phyloP scores from a whole-genome alignment of 1,284 basidiomycete species.

The Mycosarcoma mackinlayi region DNA sequence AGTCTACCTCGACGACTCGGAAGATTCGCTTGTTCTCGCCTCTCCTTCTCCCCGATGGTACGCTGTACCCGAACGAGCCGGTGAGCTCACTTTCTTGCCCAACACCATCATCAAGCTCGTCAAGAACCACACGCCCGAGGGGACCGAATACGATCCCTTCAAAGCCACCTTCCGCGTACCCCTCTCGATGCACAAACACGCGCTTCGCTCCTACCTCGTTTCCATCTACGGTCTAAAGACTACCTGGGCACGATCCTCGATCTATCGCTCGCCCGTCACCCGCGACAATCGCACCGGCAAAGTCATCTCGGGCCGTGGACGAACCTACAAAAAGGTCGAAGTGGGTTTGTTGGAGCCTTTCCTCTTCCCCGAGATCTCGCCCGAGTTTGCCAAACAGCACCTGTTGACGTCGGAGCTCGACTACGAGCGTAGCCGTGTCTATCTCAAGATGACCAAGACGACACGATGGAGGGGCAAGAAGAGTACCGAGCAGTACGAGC shows the following conservation, averaged over 20 bases:
- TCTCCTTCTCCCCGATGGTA: constrained; percentile 59
- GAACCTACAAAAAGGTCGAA: constrained; percentile 66
- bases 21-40: constrained; percentile 48
- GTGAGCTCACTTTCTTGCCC: constrained; percentile 86
- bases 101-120: constrained; percentile 86
- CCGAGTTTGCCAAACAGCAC: constrained; percentile 51
- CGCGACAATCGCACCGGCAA: constrained; percentile 71
- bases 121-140: constrained; percentile 81
- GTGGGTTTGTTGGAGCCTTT: constrained; percentile 67
- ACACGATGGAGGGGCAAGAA: constrained; percentile 56
- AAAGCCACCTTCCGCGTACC: constrained; percentile 91
- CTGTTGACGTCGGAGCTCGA: constrained; percentile 54
- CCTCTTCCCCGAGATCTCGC: constrained; percentile 61
- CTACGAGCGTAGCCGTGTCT: constrained; percentile 49
- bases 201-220: constrained; percentile 84
- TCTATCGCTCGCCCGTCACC: constrained; percentile 72
- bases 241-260: constrained; percentile 92
- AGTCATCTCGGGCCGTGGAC: constrained; percentile 63
- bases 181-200: constrained; percentile 87
- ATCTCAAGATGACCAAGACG: constrained; percentile 61
- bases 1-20: constrained; percentile 63
- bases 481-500: constrained; percentile 33
- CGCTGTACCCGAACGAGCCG: constrained; percentile 68
- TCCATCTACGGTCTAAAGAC: constrained; percentile 81
- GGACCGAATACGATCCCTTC: constrained; percentile 88